Evolutionary conservation across 768 basidiomycete species (phyloP).

Genomic region (Wakefieldia striispora): DNA sequence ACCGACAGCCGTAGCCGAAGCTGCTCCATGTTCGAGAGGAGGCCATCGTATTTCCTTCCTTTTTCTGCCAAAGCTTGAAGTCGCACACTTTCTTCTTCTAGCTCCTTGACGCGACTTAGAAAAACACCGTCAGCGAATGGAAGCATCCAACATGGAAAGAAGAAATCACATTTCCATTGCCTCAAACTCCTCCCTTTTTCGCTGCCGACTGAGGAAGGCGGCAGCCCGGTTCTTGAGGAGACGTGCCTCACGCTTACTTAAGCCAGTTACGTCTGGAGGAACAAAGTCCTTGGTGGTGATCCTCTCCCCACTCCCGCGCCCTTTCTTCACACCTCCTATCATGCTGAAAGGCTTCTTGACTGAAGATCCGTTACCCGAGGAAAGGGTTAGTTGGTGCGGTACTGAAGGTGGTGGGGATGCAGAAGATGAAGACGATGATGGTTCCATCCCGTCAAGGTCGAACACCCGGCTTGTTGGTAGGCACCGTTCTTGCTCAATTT

Average conservation of each 20-base stretch:
- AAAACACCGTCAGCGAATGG: slow-evolving; percentile 17
- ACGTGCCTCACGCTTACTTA: slow-evolving; percentile 87
- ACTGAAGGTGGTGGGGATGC: slow-evolving; percentile 29
- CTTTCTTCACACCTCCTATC: slow-evolving; percentile 44
- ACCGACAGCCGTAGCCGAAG: slow-evolving; percentile 64
- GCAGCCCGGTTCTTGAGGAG: slow-evolving; percentile 91
- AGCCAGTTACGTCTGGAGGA: slow-evolving; percentile 83
- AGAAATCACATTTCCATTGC: slow-evolving; percentile 80
- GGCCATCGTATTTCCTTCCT: slow-evolving; percentile 37
- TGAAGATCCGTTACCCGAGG: slow-evolving; percentile 31
- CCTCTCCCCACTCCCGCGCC: slow-evolving; percentile 45
- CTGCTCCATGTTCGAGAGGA: slow-evolving; percentile 61
- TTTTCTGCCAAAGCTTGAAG: slow-evolving; percentile 59
- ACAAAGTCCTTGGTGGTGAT: slow-evolving; percentile 78
- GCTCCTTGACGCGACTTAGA: slow-evolving; percentile 73
- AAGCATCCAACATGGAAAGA: slow-evolving; percentile 2
- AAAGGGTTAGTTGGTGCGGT: slow-evolving; percentile 34
- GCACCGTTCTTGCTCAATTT: slow-evolving; percentile 51
- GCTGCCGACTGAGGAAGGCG: slow-evolving; percentile 86
- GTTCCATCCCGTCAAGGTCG: slow-evolving; percentile 42
- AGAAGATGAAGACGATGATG: slow-evolving; percentile 34
- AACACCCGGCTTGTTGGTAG: slow-evolving; percentile 74
- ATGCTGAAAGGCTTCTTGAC: slow-evolving; percentile 45
- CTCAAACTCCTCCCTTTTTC: slow-evolving; percentile 92
- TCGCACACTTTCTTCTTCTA: slow-evolving; percentile 81